Evolutionary conservation across 2,329 filamentous ascomycete genomes (phyloP).

Genomic region (Neopestalotiopsis sp.): DNA sequence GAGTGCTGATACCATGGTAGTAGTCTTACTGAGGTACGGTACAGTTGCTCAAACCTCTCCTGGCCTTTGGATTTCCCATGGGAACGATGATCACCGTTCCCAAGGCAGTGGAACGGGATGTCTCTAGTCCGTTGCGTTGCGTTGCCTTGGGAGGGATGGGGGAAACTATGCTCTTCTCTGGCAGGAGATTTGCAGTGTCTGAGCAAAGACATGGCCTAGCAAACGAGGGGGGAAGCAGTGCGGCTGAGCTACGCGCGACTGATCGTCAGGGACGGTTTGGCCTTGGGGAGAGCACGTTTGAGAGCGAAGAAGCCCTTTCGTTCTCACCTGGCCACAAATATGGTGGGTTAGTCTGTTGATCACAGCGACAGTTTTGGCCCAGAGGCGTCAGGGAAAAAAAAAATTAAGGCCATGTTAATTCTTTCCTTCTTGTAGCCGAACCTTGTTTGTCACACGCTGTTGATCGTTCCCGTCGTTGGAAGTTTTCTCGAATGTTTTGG

Average conservation of each 20-base stretch:
- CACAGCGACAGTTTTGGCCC: background rate
- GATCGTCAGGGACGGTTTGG: slow-evolving; percentile 6
- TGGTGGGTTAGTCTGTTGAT: background rate
- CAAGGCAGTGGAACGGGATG: background rate
- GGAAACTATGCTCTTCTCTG: background rate
- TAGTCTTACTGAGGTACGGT: background rate
- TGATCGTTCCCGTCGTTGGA: background rate
- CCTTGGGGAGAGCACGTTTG: background rate
- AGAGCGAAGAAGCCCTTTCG: background rate
- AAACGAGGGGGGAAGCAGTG: background rate
- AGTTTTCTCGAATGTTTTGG: background rate
- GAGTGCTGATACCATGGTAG: background rate
- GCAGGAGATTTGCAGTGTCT: background rate
- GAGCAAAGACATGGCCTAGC: background rate
- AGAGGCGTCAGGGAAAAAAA: background rate
- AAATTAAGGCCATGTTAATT: background rate
- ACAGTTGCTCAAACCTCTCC: background rate
- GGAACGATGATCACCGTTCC: slow-evolving; percentile 1
- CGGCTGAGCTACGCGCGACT: background rate
- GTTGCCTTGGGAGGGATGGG: background rate
- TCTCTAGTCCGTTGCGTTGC: background rate
- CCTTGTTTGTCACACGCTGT: background rate
- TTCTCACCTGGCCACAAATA: background rate
- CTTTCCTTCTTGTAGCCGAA: background rate
- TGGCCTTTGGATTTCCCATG: background rate